Conservation (phyloP, 805 yeast genomes). For the Metschnikowia gelsemii region DNA sequence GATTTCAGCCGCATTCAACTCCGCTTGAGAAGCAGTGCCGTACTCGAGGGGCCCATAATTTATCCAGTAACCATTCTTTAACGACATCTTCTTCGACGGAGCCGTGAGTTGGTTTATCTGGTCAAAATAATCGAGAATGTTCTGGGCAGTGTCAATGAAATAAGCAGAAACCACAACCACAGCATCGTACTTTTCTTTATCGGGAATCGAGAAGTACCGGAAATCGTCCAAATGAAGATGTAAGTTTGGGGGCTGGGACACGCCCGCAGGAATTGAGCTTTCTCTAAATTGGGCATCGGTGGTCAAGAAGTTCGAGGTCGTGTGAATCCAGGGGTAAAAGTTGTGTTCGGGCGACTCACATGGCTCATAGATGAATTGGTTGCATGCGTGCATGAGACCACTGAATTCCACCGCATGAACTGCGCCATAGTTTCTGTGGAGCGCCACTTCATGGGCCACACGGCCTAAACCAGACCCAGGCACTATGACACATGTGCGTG, state of each 20-base stretch:
- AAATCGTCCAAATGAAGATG: conserved; percentile 62
- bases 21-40: conserved; percentile 80
- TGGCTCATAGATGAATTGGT: conserved; percentile 51
- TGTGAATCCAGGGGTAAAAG: conserved; percentile 44
- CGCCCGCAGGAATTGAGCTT: conserved; percentile 29
- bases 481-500: conserved; percentile 54
- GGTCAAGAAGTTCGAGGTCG: conserved; percentile 62
- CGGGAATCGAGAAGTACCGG: conserved; percentile 44
- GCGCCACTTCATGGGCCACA: conserved; percentile 62
- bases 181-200: conserved; percentile 35
- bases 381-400: conserved; percentile 70
- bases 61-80: conserved; percentile 68
- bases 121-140: conserved; percentile 71
- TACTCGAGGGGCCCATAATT: conserved; percentile 92
- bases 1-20: conserved; percentile 72
- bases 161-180: conserved; percentile 66
- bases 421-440: conserved; percentile 38
- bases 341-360: not conserved
- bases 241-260: conserved; percentile 47
- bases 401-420: conserved; percentile 80
- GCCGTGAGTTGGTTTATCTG: conserved; percentile 49
- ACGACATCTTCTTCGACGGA: conserved; percentile 28
- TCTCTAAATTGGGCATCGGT: conserved; percentile 51
- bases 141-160: conserved; percentile 91
- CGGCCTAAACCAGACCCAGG: conserved; percentile 92